Evolutionary conservation across 345 rosid genomes (phyloP).

Genomic region (Psidium guajava): DNA sequence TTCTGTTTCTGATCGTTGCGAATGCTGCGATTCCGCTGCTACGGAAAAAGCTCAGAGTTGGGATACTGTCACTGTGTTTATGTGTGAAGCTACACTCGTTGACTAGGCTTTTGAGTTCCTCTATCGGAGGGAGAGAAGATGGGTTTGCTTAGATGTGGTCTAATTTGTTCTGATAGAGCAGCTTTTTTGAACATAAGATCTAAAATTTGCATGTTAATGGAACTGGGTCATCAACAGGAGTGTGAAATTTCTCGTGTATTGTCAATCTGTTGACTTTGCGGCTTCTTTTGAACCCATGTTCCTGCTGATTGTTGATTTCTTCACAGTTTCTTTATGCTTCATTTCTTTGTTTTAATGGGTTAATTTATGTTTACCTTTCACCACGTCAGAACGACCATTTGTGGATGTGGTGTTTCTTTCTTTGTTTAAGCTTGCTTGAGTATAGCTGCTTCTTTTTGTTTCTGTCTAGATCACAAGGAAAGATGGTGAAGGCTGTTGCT

Average conservation of each 20-base stretch:
- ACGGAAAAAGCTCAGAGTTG: background rate
- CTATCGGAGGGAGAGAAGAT: background rate
- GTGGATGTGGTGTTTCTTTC: background rate
- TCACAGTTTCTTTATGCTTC: background rate
- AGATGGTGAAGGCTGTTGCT: constrained; percentile 85
- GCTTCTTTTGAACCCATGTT: background rate
- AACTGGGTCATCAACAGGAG: background rate
- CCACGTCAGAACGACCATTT: background rate
- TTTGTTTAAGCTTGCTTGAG: background rate
- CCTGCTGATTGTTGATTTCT: background rate
- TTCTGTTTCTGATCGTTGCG: background rate
- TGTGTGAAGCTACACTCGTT: background rate
- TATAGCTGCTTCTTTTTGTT: background rate
- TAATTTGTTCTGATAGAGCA: background rate
- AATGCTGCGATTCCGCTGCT: background rate
- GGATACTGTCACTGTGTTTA: background rate
- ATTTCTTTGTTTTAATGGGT: background rate
- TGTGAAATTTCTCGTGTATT: background rate
- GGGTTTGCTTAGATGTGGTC: background rate
- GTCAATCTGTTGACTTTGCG: background rate
- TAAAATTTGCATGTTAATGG: background rate
- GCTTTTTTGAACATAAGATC: background rate
- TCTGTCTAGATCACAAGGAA: constrained; percentile 53
- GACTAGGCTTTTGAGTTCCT: background rate
- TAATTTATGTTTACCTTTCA: background rate